Base-by-base conservation (phyloP, 2,329 filamentous ascomycete genomes). In the Aspergillus brunneoviolaceus region DNA sequence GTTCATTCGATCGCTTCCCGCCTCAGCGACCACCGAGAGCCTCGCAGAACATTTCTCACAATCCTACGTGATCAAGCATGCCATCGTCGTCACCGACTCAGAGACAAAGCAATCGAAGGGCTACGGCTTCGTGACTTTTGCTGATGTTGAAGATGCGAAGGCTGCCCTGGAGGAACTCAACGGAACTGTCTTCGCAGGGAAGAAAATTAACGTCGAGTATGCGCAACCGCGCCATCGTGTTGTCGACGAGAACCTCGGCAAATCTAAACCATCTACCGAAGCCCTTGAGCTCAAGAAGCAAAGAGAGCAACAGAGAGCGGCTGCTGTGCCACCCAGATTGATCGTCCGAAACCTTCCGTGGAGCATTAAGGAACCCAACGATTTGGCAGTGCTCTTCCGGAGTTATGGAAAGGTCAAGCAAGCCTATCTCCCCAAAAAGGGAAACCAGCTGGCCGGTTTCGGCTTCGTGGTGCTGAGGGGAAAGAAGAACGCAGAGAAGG, bases 41-140 rank as follows among this genome's bases (percentile, higher is more conserved):
- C 83, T 99, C 64, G 91, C 92, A 60, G 88, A 92, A 60, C 89
- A 93, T 76, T 99, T 99, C 79, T 98, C 95, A 6, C 87, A 97
- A 74, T 90, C 92, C 61, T 98, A 91, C 70, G 93, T 96, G 7
- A 86, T 99, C 73, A 98, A 97, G 77, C 94, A 98, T 77, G 94
- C 95, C 55, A 91, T 90, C n/a, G 92, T 96, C 4, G 92, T 99
- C 45, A 80, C 89, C 59, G 94, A 99, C 74, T 87, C 90, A 16
- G 83, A 87, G 65, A 96, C 93, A 2, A 96, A 96, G 72, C 81
- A 88, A 67, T 97, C 92, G 14, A 89, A 91, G 72, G 94, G 95
- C 19, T 99, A 92, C 76, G 95, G 95, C 56, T 99, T 99, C 77
- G 94, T 99, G 59, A 98, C 95, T 2, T 95, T 99, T 70, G 91